A percentile compares a stretch with the other conserved stretches of the same genome.
These are phyloP conservation scores for Lactarius evosmus DNA, from an alignment of 768 basidiomycete genomes.

Conservation along the genomic window DNA sequence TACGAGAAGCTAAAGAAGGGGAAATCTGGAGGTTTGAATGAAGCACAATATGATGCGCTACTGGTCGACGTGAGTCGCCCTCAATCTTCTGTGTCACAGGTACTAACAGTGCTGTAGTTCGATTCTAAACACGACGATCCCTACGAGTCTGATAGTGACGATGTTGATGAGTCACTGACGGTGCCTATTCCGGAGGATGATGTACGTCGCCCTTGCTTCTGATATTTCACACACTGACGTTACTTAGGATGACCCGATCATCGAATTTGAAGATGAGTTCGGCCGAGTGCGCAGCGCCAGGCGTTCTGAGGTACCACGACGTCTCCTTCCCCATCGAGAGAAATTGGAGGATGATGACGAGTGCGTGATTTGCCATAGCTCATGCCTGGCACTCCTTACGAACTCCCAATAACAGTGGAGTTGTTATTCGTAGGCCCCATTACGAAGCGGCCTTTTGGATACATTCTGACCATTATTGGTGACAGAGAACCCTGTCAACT, in stretches of 20 bases:
- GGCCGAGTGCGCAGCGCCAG: conserved; percentile 68
- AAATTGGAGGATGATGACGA: conserved; percentile 31
- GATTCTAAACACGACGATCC: conserved; percentile 52
- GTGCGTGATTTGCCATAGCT: conserved; percentile 28
- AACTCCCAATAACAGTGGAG: conserved; percentile 18
- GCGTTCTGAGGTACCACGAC: conserved; percentile 73
- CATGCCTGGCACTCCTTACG: conserved; percentile 1
- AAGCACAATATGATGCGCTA: conserved; percentile 66
- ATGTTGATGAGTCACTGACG: conserved; percentile 72
- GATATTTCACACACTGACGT: not conserved
- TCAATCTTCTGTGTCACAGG: not conserved
- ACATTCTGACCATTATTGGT: conserved; percentile 1
- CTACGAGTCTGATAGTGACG: conserved; percentile 70
- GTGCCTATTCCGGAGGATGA: conserved; percentile 50
- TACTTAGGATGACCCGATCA: conserved; percentile 64
- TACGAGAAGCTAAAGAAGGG: conserved; percentile 79
- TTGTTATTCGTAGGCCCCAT: conserved; percentile 24
- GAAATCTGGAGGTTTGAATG: conserved; percentile 71
- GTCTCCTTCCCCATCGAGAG: conserved; percentile 42
- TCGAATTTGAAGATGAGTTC: conserved; percentile 87
- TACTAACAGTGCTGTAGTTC: conserved; percentile 46
- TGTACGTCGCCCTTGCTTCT: conserved; percentile 33
- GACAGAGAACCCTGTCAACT: conserved; percentile 73
- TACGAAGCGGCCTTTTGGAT: not conserved
- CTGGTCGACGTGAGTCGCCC: conserved; percentile 67